Percentiles rank a stretch among this genome's conserved stretches.
phyloP scores from a whole-genome alignment of 441 rosid genomes.

The Gossypium davidsonii region DNA sequence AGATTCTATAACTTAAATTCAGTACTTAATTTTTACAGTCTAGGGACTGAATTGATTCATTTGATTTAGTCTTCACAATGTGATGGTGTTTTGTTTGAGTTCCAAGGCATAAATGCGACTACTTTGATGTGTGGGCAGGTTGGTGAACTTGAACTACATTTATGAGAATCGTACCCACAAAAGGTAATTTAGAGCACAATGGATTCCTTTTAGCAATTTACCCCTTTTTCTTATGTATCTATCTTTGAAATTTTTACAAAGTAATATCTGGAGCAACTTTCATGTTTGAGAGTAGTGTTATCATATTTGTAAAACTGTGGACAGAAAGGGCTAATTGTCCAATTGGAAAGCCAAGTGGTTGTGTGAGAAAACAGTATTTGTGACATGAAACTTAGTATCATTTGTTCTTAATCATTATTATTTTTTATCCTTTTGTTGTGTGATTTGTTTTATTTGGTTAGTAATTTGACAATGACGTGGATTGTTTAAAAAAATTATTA shows the following conservation, averaged over 20 bases:
- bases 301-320: conserved; percentile 25
- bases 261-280: conserved; percentile 11
- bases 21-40: too few species aligned
- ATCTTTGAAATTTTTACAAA: conserved; percentile 5
- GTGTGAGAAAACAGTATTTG: background rate
- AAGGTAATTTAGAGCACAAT: too few species aligned
- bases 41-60: too few species aligned
- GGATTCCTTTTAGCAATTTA: too few species aligned
- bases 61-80: too few species aligned
- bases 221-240: background rate
- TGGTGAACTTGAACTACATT: too few species aligned
- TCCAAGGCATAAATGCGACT: too few species aligned
- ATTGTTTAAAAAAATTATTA: too few species aligned
- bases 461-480: background rate
- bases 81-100: too few species aligned
- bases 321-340: conserved; percentile 24
- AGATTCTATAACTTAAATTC: too few species aligned
- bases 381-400: background rate
- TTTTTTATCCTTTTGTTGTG: background rate
- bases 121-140: too few species aligned
- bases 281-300: conserved; percentile 22
- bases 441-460: background rate
- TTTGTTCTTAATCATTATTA: background rate
- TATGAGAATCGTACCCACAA: too few species aligned
- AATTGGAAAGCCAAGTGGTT: conserved; percentile 16